Evolutionary conservation across 2,329 filamentous ascomycete species (phyloP), one percentile per base, ranked within the genome.

Genomic region (Myriosclerotinia curreyana): DNA sequence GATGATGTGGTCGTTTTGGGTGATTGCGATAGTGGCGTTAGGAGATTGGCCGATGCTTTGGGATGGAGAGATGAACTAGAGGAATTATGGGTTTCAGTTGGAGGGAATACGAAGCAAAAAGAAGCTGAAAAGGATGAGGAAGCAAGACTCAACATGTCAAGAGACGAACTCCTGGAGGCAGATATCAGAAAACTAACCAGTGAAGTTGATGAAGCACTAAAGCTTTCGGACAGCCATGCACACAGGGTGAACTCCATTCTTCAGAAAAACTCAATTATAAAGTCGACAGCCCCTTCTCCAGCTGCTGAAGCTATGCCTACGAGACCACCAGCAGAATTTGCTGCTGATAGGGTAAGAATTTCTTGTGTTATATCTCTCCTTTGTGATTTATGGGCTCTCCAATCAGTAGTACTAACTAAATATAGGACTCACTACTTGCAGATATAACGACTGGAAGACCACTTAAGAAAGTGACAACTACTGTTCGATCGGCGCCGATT

Each of bases 31-130:
- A 80, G 81, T 0, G 92, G 92, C 0, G 88, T 98, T 0, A 82
- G 89, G 62, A 86, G 85, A 74, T 80, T 99, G 44, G 93, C 94
- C 1, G 82, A 88, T 68, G 87, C 87, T 36, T 82, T 96, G 51
- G 94, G 92, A 0, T 99, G 95, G 95, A 76, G 83, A 11, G 86
- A 91, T 2, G 94, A 98, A 73, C 79, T 99, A 20, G 91, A 97
- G 74, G 76, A 74, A 3, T 71, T 91, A 60, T 98, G 92, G 92
- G 81, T 85, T 28, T 77, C 78, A 53, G 83, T 88, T 0, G 90
- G 9, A 85, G 89, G 5, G 79, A 86, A 31, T 78, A 83, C 66
- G 80, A 68, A 86, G 71, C 82, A 83, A 28, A 79, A 78, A 44
- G 71, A 73, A 50, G 69, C 67, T 14, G 66, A 64, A 28, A 65